Base-by-base conservation (phyloP, 2,329 filamentous ascomycete genomes). In the Alternaria triticimaculans region DNA sequence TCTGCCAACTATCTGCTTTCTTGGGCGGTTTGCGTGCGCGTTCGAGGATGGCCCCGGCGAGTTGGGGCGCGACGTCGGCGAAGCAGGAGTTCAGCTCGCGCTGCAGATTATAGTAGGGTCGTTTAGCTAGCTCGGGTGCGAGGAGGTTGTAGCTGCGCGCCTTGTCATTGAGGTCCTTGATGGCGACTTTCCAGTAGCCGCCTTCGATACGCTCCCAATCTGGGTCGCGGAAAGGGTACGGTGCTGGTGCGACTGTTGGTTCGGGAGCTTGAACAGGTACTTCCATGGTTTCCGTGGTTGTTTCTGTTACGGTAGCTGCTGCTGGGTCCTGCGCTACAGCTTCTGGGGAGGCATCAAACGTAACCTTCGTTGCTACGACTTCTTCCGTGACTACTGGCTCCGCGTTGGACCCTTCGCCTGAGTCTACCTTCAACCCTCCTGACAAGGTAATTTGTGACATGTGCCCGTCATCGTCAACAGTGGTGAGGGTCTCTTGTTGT, bases 81-180 rank as follows among this genome's bases (percentile, higher is more conserved):
- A 90, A 98, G 77, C 94, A 97, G 3, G 87, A 85, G 28, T 85
- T 86, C 15, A 98, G 85, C 80, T 99, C 96, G 53, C 95, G 88
- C 48, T 94, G 88, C 8, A 98, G 87, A 3, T 86, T 90, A 75
- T 93, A 94, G 79, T 98, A 98, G 0, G 95, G 93, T 79, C 97
- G 97, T 81, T 96, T 96, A 3, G 95, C 94, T 2, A 97, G 85
- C 58, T 93, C 90, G 0, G 96, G 96, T 0, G 96, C 95, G 89
- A 97, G 95, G 4, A 98, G 87, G 73, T 98, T 98, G 83, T 99
- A 99, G 14, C 92, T 92, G 25, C 96, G 88, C 8, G 93, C 91
- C 53, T 96, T 85, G 28, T 82, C 80, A 80, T 98, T 98, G 60
- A 98, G 87, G 60, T 92, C 89, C 50, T 87, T 86, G 68, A 99